Percentiles rank a stretch among this genome's conserved stretches.
Conservation (phyloP, 2,329 filamentous ascomycete species). For the Teratosphaeria pseudoeucalypti region DNA sequence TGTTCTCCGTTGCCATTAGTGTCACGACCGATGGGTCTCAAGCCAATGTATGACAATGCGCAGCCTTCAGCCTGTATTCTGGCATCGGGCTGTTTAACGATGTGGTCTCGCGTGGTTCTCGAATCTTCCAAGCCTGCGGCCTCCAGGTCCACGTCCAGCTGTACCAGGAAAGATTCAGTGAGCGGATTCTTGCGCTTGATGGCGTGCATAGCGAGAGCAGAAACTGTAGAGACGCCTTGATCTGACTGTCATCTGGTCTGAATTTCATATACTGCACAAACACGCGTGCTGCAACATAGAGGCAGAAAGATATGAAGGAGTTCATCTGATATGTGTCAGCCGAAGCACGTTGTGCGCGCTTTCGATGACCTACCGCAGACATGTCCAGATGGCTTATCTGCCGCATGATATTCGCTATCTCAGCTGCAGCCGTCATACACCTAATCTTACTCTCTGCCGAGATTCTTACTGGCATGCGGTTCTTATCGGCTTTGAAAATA, state of each 20-base stretch:
- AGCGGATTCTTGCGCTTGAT: conserved; percentile 80
- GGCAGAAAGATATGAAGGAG: conserved; percentile 86
- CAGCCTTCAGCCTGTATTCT: not conserved
- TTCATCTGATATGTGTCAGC: conserved; percentile 59
- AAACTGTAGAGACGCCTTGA: conserved; percentile 75
- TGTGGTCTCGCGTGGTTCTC: conserved; percentile 10
- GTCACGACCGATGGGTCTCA: not conserved
- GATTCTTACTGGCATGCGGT: conserved; percentile 64
- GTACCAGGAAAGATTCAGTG: conserved; percentile 88
- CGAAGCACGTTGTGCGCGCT: not conserved
- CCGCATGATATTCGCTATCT: conserved; percentile 90
- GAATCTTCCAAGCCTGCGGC: conserved; percentile 48
- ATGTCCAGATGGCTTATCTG: conserved; percentile 88
- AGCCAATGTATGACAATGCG: not conserved
- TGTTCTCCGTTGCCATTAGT: not conserved
- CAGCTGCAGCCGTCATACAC: conserved; percentile 85
- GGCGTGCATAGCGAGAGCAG: conserved; percentile 83
- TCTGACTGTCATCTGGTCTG: conserved; percentile 71
- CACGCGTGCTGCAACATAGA: conserved; percentile 90
- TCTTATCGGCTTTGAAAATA: conserved; percentile 93
- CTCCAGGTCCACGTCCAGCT: conserved; percentile 85
- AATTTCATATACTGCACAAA: conserved; percentile 97
- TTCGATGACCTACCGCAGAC: conserved; percentile 52
- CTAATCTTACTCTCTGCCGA: conserved; percentile 83
- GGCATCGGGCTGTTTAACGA: not conserved